Evolutionary conservation across 768 basidiomycete species (phyloP).

Genomic region (Porpolomopsis calyptriformis): DNA sequence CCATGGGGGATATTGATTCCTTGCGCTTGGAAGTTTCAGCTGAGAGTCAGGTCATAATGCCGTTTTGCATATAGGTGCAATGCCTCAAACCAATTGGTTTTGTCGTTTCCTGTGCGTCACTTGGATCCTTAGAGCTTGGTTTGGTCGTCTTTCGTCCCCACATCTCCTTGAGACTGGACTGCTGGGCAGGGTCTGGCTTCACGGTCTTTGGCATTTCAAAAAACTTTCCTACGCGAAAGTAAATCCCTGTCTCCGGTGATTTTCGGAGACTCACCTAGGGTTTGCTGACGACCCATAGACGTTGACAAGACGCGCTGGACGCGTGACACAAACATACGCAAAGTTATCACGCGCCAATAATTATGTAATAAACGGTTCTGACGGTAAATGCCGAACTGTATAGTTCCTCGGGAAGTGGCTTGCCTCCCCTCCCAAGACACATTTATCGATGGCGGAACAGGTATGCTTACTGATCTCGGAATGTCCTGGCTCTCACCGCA

Average conservation of each 20-base stretch:
- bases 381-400: constrained; percentile 24
- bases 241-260: not conserved
- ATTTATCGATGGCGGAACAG: constrained; percentile 15
- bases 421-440: constrained; percentile 7
- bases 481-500: not conserved
- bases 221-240: constrained; percentile 47
- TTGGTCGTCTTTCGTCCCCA: constrained; percentile 45
- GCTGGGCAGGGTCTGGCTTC: constrained; percentile 64
- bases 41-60: constrained; percentile 12
- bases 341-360: not conserved
- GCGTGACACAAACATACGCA: constrained; percentile 5
- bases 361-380: no score
- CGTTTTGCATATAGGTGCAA: not conserved
- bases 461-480: constrained; percentile 1
- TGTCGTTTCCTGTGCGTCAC: constrained; percentile 15
- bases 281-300: constrained; percentile 63
- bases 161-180: constrained; percentile 68
- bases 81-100: constrained; percentile 13
- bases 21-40: constrained; percentile 35
- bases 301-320: constrained; percentile 7
- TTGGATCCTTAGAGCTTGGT: no score
- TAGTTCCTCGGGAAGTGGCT: constrained; percentile 1
- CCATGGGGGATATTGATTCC: constrained; percentile 16
- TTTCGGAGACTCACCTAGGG: constrained; percentile 39
- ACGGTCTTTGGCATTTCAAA: constrained; percentile 58